Evolutionary conservation across 164 flowering plant genomes (phyloP), one percentile per base, ranked within the genome.

Genomic region (Kingdonia uniflora): DNA sequence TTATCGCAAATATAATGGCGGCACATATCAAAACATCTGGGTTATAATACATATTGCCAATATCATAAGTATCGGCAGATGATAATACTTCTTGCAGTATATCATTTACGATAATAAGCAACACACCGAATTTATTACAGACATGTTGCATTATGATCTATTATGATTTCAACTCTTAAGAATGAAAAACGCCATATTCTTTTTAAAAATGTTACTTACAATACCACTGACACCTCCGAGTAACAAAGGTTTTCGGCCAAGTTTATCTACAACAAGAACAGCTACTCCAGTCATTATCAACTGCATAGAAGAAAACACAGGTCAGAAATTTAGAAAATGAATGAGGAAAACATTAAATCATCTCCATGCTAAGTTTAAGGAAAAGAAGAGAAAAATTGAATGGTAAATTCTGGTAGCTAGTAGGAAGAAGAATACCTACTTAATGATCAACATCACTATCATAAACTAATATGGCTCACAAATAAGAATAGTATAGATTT

Each of bases 161-260:
- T 21, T 42, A 61, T 40, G 21, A 25, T 47, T 11, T 21, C 15
- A 8, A 16, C 45, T 24, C 43, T 37, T 47, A 26, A 42, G 39
- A 54, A 7, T 5, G 17, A 25, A 51, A 39, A n/a, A 29, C 35
- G 8, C 15, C 26, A 50, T 29, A 25, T 38, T n/a, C 24, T 40
- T 42, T 5, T 4, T 17, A 41, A 37, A 42, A 8, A 48, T 46
- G 6, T 47, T 10, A 72, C 90, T 76, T 77, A 87, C 98, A 52
- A 86, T 84, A 25, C 95, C 99, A 62, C 85, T 80, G 56, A 88
- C 95, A 56, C 97, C 99, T 45, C 85, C 87, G 51, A 92, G 81
- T 22, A 92, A 77, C 69, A 92, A 69, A 66, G 97, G 99, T 62
- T 96, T 79, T 69, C 99, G 76, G 41, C 99, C 99, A 72, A 92